Evolutionary conservation across 257 asterid genomes (phyloP), one percentile per base, ranked within the genome.

Genomic region (Linderniella brevidens): DNA sequence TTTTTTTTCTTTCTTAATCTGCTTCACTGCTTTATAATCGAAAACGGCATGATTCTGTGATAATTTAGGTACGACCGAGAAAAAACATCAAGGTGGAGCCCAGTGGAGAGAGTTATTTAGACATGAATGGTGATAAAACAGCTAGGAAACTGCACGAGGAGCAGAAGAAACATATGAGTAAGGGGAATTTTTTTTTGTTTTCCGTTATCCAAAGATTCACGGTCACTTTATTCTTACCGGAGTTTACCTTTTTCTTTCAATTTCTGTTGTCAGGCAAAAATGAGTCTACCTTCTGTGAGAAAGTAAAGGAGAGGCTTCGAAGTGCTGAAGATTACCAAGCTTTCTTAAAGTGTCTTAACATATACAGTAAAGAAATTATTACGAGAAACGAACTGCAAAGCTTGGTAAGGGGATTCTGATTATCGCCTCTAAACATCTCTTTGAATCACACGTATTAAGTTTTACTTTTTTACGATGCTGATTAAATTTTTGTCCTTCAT

Each of bases 271-370:
- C 78, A 90, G 99, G 75, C 64, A 77, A 74, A 69, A 66, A 63
- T 20, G 99, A 82, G 66, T 81, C 81, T 69, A 50, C 69, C 40
- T 90, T 86, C 60, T 86, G 96, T 75, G 96, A 90, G 52, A 79
- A 82, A 65, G 99, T 90, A 52, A 90, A 86, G 68, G 99, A 85
- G 68, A 76, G 84, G 61, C 68, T 90, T 48, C 70, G 50, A 46
- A 79, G 74, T 68, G 75, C 92, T 8, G 84, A 80, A 37, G 96
- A 79, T 66, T 90, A 90, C 74, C 96, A 90, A 73, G 94, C 87
- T 40, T 90, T 90, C 65, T 73, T 90, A 73, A 82, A 90, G 55
- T 90, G 99, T 67, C 99, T 90, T 65, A 79, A 86, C 67, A 79
- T 90, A 58, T 90, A 79, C 70, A 85, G 94, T 70, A 75, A 82